A percentile compares a stretch with the other conserved stretches of the same genome.
Conservation (phyloP, 192 early-diverging fungal genomes). For the Backusella westeae region DNA sequence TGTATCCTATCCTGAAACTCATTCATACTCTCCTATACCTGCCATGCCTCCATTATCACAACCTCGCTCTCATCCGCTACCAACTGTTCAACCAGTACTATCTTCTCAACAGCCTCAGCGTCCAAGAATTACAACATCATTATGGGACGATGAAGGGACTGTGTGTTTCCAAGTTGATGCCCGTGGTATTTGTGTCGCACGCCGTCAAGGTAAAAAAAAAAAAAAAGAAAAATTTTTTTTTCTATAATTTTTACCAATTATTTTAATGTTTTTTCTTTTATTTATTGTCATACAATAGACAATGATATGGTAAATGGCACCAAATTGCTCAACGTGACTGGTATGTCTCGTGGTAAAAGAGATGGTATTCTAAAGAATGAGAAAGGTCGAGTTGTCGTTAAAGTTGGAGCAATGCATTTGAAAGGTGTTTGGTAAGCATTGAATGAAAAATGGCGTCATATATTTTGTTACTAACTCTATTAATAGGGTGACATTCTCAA, state of each 20-base stretch:
- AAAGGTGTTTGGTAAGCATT: slow-evolving; percentile 60
- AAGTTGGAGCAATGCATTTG: slow-evolving; percentile 63
- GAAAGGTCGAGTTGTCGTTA: slow-evolving; percentile 62
- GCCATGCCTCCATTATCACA: slow-evolving; percentile 6
- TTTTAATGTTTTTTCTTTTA: neutral
- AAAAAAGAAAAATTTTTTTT: neutral
- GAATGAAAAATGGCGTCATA: neutral
- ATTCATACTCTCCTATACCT: neutral
- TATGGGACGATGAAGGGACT: slow-evolving; percentile 62
- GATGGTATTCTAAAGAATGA: slow-evolving; percentile 66
- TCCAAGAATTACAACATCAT: slow-evolving; percentile 43
- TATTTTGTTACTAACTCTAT: slow-evolving; percentile 6
- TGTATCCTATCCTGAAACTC: neutral
- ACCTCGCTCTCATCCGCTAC: neutral
- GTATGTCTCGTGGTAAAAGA: slow-evolving; percentile 65
- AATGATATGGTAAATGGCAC: slow-evolving; percentile 68
- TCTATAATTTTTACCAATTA: slow-evolving; percentile 12
- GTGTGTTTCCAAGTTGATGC: slow-evolving; percentile 59
- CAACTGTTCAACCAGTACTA: neutral
- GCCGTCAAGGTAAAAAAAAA: slow-evolving; percentile 40
- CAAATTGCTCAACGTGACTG: slow-evolving; percentile 61
- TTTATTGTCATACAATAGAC: slow-evolving; percentile 40
- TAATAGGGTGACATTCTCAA: slow-evolving; percentile 54
- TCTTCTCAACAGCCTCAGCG: slow-evolving; percentile 1
- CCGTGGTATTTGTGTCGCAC: slow-evolving; percentile 54